Evolutionary conservation across 768 basidiomycete species (phyloP).

Genomic region (Boletus patriciae): DNA sequence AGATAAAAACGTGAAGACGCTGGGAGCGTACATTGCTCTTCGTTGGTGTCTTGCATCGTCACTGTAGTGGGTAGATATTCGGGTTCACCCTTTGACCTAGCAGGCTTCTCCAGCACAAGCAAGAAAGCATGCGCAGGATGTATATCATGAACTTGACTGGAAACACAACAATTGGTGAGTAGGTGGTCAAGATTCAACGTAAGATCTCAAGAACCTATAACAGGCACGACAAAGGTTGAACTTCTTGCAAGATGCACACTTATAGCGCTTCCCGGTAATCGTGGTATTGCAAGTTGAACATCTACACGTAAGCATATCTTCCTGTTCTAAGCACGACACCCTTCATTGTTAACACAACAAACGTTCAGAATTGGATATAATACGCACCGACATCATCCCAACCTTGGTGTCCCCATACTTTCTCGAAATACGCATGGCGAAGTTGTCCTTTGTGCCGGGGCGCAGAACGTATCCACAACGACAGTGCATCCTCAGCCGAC

Average conservation of each 20-base stretch:
- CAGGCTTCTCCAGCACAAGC: constrained; percentile 64
- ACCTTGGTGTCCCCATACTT: constrained; percentile 76
- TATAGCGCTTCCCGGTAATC: constrained; percentile 68
- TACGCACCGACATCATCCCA: constrained; percentile 89
- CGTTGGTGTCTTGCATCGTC: constrained; percentile 41
- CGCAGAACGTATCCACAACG: constrained; percentile 64
- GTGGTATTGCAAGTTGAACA: constrained; percentile 81
- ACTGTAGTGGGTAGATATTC: constrained; percentile 30
- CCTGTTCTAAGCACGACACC: constrained; percentile 55
- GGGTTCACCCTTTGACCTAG: constrained; percentile 41
- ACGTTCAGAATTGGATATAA: background rate
- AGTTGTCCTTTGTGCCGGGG: constrained; percentile 72
- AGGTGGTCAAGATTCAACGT: background rate
- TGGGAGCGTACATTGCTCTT: constrained; percentile 58
- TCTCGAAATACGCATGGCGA: constrained; percentile 84
- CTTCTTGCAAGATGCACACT: constrained; percentile 78
- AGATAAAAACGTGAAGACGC: background rate
- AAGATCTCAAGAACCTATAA: constrained; percentile 56
- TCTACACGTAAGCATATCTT: constrained; percentile 58
- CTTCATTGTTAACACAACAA: constrained; percentile 2
- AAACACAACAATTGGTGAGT: background rate
- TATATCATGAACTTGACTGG: constrained; percentile 85
- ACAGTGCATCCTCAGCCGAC: constrained; percentile 54
- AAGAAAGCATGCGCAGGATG: constrained; percentile 90
- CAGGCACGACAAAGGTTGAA: constrained; percentile 83